Evolutionary conservation across 2,329 filamentous ascomycete species (phyloP).

Genomic region (Hypoxylon sp.): DNA sequence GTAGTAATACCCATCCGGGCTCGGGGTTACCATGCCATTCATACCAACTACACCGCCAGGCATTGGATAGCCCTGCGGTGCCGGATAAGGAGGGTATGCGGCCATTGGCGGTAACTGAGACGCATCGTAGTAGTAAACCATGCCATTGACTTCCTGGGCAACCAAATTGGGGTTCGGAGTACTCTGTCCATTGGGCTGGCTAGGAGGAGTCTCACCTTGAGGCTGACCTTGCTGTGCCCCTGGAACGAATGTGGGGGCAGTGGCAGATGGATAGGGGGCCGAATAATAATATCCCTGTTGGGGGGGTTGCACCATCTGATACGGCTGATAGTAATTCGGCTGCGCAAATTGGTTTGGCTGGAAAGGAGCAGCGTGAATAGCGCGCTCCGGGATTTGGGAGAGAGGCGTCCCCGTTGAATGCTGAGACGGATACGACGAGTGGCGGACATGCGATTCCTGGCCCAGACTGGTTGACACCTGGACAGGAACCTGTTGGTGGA

Average conservation of each 20-base stretch:
- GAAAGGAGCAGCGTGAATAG: constrained; percentile 91
- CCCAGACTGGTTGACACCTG: constrained; percentile 73
- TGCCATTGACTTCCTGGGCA: constrained; percentile 93
- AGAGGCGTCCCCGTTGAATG: constrained; percentile 83
- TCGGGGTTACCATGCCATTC: constrained; percentile 84
- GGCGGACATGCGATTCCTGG: constrained; percentile 74
- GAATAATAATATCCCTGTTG: constrained; percentile 79
- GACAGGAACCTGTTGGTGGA: constrained; percentile 93
- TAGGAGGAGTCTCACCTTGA: constrained; percentile 54
- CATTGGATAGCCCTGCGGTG: constrained; percentile 67
- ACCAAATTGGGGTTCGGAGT: constrained; percentile 71
- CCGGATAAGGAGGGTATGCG: constrained; percentile 64
- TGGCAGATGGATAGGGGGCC: constrained; percentile 58
- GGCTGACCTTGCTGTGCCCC: constrained; percentile 61
- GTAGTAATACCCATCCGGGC: constrained; percentile 79
- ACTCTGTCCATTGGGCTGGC: constrained; percentile 61
- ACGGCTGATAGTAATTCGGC: constrained; percentile 72
- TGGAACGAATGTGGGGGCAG: constrained; percentile 71
- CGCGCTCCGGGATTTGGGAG: constrained; percentile 92
- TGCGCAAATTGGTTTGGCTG: constrained; percentile 79
- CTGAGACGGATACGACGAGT: constrained; percentile 79
- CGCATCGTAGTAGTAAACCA: constrained; percentile 94
- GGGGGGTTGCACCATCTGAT: constrained; percentile 70
- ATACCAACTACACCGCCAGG: constrained; percentile 69
- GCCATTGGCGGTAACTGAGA: constrained; percentile 74